phyloP scores from a whole-genome alignment of 805 yeast genomes.

The Candida hispaniensis region DNA sequence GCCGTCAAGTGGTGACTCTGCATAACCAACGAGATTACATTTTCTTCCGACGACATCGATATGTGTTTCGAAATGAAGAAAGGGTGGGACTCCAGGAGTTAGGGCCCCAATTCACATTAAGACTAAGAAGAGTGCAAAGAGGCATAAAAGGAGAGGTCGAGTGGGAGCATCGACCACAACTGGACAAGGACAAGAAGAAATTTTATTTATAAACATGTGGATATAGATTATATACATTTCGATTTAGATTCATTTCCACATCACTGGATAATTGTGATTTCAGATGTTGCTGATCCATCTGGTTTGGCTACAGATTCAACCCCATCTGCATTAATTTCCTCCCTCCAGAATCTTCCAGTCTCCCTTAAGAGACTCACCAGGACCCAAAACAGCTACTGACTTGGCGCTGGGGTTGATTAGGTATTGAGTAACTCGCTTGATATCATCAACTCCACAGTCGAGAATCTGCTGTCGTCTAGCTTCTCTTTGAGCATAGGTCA shows the following conservation, averaged over 20 bases:
- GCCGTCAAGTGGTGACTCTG: constrained; percentile 89
- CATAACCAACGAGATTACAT: constrained; percentile 95
- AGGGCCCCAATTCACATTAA: constrained; percentile 93
- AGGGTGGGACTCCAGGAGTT: constrained; percentile 90
- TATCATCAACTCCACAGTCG: constrained; percentile 51
- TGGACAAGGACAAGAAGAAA: constrained; percentile 94
- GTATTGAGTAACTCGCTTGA: constrained; percentile 57
- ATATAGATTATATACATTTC: no score
- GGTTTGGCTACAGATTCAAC: no score
- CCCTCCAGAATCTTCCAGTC: constrained; percentile 12
- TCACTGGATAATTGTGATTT: no score
- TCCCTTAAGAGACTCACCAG: constrained; percentile 3
- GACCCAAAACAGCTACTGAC: constrained; percentile 13
- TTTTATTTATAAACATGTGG: constrained; percentile 61
- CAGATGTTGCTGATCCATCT: no score
- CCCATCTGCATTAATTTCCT: no score
- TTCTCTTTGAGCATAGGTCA: constrained; percentile 72
- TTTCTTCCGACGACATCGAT: constrained; percentile 91
- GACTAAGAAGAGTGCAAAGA: constrained; percentile 76
- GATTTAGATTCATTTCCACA: no score
- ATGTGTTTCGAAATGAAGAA: constrained; percentile 79
- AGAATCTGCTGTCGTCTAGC: constrained; percentile 63
- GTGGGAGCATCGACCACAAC: constrained; percentile 93
- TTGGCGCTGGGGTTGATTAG: constrained; percentile 25
- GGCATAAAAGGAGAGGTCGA: constrained; percentile 87